Percentiles rank a stretch among this genome's conserved stretches.
Evolutionary conservation across 169 alveolate genomes (phyloP).

Genomic region (Plasmodium gonderi): DNA sequence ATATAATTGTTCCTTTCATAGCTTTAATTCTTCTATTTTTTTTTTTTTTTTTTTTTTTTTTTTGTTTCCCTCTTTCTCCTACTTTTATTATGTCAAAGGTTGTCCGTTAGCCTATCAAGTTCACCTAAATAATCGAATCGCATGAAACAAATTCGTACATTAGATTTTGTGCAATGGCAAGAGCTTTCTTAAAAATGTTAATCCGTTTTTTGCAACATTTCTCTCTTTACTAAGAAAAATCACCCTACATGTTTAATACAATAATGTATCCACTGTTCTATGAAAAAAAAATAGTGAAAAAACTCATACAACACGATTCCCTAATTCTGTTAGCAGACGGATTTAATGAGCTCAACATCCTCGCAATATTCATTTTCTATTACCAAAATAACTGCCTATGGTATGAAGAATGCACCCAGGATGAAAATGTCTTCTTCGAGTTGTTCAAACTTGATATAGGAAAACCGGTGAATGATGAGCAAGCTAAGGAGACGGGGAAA

Average conservation of each 20-base stretch:
- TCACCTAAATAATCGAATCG: no score
- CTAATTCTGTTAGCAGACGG: constrained; percentile 68
- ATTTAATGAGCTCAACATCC: constrained; percentile 60
- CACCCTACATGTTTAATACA: neutral
- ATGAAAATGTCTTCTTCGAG: constrained; percentile 49
- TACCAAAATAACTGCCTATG: constrained; percentile 66
- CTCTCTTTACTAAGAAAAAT: neutral
- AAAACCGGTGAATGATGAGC: neutral
- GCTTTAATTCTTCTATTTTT: no score
- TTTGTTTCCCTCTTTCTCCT: neutral
- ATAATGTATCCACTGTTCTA: constrained; percentile 61
- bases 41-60: neutral
- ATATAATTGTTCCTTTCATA: no score
- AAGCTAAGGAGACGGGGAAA: neutral
- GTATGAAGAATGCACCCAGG: constrained; percentile 13
- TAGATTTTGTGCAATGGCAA: no score
- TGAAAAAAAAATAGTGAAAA: constrained; percentile 62
- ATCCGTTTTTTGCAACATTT: no score
- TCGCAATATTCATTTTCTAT: constrained; percentile 69
- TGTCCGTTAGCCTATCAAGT: no score
- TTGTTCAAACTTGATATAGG: constrained; percentile 26
- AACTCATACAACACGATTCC: constrained; percentile 61
- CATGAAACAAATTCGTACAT: no score
- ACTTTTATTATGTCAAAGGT: neutral
- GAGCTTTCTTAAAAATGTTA: no score